Percentiles rank a stretch among this genome's conserved stretches.
Evolutionary conservation across 495 filamentous ascomycete genomes (phyloP).

Genomic region (Aspergillus indologenus): DNA sequence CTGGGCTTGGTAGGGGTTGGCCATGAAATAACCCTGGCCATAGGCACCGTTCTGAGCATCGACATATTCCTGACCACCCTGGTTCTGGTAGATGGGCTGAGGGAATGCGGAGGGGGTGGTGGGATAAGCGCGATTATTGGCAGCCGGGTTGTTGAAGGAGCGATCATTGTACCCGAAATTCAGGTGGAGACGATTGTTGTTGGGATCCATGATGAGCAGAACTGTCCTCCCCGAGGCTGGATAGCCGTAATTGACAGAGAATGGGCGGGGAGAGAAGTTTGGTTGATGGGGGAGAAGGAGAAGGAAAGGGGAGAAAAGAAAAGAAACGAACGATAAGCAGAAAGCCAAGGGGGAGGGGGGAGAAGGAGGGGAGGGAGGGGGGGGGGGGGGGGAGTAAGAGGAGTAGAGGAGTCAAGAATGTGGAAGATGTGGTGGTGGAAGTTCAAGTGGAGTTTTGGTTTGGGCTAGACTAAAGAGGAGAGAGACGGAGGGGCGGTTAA

Average conservation of each 20-base stretch:
- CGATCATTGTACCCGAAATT: constrained; percentile 68
- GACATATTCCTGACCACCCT: constrained; percentile 54
- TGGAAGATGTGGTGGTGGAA: constrained; percentile 6
- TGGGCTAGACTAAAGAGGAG: constrained; percentile 13
- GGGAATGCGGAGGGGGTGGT: constrained; percentile 96
- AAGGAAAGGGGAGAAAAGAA: constrained; percentile 14
- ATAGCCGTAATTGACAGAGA: constrained; percentile 8
- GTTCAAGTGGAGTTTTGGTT: constrained; percentile 2
- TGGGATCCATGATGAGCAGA: constrained; percentile 47
- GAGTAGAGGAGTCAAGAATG: constrained; percentile 25
- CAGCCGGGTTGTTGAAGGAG: constrained; percentile 52
- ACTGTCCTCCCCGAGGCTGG: constrained; percentile 13
- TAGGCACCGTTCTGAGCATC: constrained; percentile 49
- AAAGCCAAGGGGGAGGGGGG: constrained; percentile 6
- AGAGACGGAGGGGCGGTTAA: neutral
- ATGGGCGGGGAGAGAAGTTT: constrained; percentile 13
- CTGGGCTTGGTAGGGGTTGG: constrained; percentile 56
- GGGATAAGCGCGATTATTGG: constrained; percentile 81
- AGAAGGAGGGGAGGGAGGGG: constrained; percentile 12
- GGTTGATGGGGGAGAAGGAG: constrained; percentile 11
- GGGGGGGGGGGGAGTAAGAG: constrained; percentile 35
- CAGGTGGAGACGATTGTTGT: constrained; percentile 61
- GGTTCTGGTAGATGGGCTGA: constrained; percentile 75
- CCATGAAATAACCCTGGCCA: constrained; percentile 63
- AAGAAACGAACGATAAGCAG: constrained; percentile 22